phyloP scores from a whole-genome alignment of 139 green algal genomes.

The Chlamydomonas eustigma region DNA sequence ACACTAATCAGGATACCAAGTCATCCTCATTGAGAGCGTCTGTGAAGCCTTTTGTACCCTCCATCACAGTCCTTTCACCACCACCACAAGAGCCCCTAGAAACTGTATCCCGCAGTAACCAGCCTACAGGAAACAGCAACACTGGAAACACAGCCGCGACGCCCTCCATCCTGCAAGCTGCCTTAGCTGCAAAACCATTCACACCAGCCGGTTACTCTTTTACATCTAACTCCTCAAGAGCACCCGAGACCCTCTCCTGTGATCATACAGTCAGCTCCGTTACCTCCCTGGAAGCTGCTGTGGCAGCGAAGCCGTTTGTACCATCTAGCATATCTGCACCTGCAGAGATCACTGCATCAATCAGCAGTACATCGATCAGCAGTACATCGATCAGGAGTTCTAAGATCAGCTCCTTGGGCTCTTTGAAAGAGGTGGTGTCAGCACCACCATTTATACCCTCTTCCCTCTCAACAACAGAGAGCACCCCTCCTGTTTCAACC shows the following conservation, averaged over 20 bases:
- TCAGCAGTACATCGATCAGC: no score
- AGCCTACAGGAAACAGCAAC: neutral
- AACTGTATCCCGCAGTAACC: neutral
- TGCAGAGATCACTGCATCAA: no score
- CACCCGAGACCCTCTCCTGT: no score
- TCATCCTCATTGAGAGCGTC: neutral
- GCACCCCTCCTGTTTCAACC: no score
- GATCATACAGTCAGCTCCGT: neutral
- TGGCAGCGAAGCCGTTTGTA: neutral
- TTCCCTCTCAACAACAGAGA: no score
- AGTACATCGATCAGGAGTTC: no score
- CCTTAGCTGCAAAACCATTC: neutral
- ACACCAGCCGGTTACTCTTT: neutral
- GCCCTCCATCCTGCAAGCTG: neutral
- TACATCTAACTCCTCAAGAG: no score
- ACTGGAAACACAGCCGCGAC: neutral
- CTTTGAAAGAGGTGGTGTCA: no score
- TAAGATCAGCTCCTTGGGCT: no score
- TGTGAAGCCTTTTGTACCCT: neutral
- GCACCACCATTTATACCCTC: no score
- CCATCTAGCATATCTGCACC: no score
- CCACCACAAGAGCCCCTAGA: no score
- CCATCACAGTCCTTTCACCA: neutral
- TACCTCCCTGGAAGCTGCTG: neutral
- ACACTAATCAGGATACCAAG: neutral